Evolutionary conservation across 495 filamentous ascomycete species (phyloP).

Genomic region (Podospora pseudocomata): DNA sequence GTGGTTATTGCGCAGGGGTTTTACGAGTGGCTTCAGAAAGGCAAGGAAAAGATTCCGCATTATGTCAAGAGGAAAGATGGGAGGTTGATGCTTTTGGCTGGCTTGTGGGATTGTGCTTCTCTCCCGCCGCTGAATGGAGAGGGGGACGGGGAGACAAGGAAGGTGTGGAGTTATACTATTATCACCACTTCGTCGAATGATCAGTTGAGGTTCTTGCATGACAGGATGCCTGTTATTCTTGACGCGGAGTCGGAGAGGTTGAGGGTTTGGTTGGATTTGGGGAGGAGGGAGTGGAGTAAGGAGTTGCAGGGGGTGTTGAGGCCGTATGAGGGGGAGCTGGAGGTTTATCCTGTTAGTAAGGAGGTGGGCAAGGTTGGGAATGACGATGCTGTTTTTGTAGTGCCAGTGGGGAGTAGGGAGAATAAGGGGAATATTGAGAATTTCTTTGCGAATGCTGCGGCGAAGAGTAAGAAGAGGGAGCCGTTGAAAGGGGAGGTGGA

Average conservation of each 20-base stretch:
- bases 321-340: constrained; percentile 75
- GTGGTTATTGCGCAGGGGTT: constrained; percentile 86
- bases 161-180: constrained; percentile 75
- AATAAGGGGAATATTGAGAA: constrained; percentile 92
- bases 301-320: constrained; percentile 72
- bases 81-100: constrained; percentile 81
- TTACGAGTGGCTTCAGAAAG: constrained; percentile 91
- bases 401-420: constrained; percentile 75
- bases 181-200: constrained; percentile 83
- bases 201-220: constrained; percentile 79
- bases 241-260: constrained; percentile 71
- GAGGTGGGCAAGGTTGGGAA: constrained; percentile 97
- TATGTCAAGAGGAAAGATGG: constrained; percentile 79
- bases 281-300: constrained; percentile 63
- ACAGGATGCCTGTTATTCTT: constrained; percentile 92
- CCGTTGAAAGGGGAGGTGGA: constrained; percentile 41
- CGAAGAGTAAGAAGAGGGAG: background rate
- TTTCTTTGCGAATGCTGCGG: constrained; percentile 54
- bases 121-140: constrained; percentile 68
- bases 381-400: constrained; percentile 74
- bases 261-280: constrained; percentile 75
- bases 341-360: constrained; percentile 78
- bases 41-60: constrained; percentile 76
- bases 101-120: constrained; percentile 83
- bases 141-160: constrained; percentile 9